Evolutionary conservation across 352 stramenopile species (phyloP).

Genomic region (Globisporangium solare): DNA sequence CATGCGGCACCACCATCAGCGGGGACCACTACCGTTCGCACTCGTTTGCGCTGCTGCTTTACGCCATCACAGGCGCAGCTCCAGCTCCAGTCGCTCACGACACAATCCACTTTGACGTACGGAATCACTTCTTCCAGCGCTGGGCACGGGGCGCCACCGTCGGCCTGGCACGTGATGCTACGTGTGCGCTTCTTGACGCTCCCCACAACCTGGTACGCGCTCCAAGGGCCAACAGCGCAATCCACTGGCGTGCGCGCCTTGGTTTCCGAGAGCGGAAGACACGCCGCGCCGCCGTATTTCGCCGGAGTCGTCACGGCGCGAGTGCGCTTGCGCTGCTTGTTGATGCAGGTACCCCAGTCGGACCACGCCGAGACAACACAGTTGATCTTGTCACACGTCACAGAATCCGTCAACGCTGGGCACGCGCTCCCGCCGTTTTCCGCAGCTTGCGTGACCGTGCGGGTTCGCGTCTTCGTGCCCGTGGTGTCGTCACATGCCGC

Average conservation of each 20-base stretch:
- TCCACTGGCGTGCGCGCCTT: conserved; percentile 31
- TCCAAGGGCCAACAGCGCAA: conserved; percentile 36
- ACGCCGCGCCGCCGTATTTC: conserved; percentile 32
- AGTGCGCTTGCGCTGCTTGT: conserved; percentile 30
- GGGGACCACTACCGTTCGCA: conserved; percentile 23
- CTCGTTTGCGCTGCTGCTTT: conserved; percentile 27
- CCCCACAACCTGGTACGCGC: conserved; percentile 29
- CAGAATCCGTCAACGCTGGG: conserved; percentile 21
- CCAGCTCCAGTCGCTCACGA: conserved; percentile 36
- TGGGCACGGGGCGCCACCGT: conserved; percentile 44
- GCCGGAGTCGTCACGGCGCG: conserved; percentile 24
- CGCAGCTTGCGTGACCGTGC: conserved; percentile 33
- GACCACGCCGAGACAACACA: conserved; percentile 42
- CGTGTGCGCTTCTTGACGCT: conserved; percentile 35
- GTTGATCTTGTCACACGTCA: conserved; percentile 35
- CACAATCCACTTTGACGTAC: conserved; percentile 39
- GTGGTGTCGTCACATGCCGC: conserved; percentile 28
- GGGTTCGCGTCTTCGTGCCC: conserved; percentile 33
- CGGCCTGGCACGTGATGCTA: conserved; percentile 23
- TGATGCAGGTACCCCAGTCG: conserved; percentile 30
- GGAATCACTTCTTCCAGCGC: conserved; percentile 30
- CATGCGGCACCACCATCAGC: conserved; percentile 36
- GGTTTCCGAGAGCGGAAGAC: conserved; percentile 21
- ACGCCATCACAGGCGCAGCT: conserved; percentile 25
- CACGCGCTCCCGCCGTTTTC: conserved; percentile 29